Percentiles rank a stretch among this genome's conserved stretches.
Evolutionary conservation across 2,329 filamentous ascomycete species (phyloP).

Genomic region (Aspergillus jensenii): DNA sequence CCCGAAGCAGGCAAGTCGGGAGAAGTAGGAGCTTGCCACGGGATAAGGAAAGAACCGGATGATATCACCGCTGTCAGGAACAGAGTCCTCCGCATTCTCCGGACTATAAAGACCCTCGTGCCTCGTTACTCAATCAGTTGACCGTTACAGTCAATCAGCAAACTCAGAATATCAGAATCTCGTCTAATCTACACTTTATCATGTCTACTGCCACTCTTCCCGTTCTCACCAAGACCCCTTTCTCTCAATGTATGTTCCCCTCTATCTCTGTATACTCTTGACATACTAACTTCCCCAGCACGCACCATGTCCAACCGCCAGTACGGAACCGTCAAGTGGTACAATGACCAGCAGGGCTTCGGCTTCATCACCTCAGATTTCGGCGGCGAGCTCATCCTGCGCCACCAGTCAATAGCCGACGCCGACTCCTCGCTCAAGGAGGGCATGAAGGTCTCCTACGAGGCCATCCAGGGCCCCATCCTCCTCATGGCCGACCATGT

Average conservation of each 20-base stretch:
- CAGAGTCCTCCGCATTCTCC: background rate
- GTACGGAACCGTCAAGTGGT: conserved; percentile 9
- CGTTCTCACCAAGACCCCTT: background rate
- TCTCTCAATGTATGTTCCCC: background rate
- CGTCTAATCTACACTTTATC: too few relatives aligned
- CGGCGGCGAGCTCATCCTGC: conserved; percentile 10
- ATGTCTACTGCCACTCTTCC: background rate
- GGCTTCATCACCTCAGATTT: conserved; percentile 12
- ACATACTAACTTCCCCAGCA: background rate
- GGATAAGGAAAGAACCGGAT: background rate
- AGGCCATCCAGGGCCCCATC: conserved; percentile 1
- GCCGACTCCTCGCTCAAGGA: background rate
- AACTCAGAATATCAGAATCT: too few relatives aligned
- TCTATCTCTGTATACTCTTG: background rate
- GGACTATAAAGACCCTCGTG: background rate
- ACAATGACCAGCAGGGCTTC: conserved; percentile 10
- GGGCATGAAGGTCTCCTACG: conserved; percentile 9
- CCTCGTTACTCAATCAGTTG: background rate
- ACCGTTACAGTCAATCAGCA: background rate
- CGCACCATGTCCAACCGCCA: conserved; percentile 1
- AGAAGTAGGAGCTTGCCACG: too few relatives aligned
- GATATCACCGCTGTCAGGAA: background rate
- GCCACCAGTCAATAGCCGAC: background rate
- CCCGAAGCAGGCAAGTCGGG: background rate
- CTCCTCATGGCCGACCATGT: conserved; percentile 9